Evolutionary conservation across 225 moss, liverwort and hornwort genomes (phyloP).

Genomic region (Bryoerythrophyllum caledonicum): DNA sequence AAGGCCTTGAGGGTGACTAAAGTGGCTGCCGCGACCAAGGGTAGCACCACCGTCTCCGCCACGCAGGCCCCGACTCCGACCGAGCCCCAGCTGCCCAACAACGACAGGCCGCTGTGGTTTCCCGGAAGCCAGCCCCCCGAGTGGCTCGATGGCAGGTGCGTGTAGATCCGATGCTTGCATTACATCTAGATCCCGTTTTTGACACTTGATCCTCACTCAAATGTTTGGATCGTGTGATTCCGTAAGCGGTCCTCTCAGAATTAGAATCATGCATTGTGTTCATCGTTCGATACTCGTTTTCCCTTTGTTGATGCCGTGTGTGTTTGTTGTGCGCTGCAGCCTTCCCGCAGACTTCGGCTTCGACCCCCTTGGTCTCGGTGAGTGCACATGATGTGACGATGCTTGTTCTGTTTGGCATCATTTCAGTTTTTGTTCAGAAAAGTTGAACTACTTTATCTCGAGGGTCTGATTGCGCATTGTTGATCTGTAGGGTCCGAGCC

Average conservation of each 20-base stretch:
- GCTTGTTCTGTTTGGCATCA: too few relatives aligned
- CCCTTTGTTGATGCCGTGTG: accelerated
- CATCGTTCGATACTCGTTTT: not conserved
- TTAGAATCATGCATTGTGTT: too few relatives aligned
- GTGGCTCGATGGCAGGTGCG: conserved; percentile 80
- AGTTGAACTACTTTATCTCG: too few relatives aligned
- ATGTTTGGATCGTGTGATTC: too few relatives aligned
- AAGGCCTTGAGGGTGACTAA: conserved; percentile 64
- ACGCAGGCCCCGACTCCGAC: conserved; percentile 16
- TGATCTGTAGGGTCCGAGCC: conserved; percentile 70
- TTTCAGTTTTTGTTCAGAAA: not conserved
- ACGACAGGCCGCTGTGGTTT: conserved; percentile 89
- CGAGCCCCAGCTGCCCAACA: conserved; percentile 17
- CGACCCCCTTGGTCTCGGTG: conserved; percentile 81
- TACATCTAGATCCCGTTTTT: too few relatives aligned
- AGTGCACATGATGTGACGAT: not conserved
- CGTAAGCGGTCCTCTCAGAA: not conserved
- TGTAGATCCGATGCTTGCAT: not conserved
- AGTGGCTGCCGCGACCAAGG: conserved; percentile 37
- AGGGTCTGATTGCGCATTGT: not conserved
- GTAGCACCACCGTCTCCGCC: conserved; percentile 44
- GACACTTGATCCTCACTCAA: too few relatives aligned
- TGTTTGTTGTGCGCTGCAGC: conserved; percentile 16
- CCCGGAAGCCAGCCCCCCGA: conserved; percentile 79
- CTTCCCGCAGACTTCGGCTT: conserved; percentile 80